phyloP scores from a whole-genome alignment of 163 green algal genomes.

The Picocystis sp. region DNA sequence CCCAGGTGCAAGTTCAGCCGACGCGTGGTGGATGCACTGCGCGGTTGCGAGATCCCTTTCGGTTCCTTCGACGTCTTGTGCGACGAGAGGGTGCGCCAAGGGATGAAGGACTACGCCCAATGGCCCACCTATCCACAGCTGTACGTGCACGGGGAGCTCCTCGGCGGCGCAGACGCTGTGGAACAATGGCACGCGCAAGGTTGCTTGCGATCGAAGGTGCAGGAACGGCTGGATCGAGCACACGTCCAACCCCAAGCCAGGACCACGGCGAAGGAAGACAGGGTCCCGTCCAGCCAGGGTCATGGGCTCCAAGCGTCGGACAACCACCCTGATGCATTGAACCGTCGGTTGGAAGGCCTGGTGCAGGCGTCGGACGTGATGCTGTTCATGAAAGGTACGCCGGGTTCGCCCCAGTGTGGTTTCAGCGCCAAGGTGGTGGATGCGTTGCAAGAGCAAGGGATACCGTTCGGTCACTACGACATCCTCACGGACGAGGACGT shows the following conservation, averaged over 20 bases:
- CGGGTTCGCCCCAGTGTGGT: constrained; percentile 57
- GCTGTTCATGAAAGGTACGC: constrained; percentile 91
- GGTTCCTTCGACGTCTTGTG: constrained; percentile 16
- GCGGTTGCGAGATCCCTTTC: neutral
- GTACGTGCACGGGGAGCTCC: constrained; percentile 46
- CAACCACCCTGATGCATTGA: neutral
- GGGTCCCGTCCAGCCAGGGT: too few species aligned
- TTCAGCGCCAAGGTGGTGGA: constrained; percentile 66
- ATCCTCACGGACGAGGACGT: constrained; percentile 61
- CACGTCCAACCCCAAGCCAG: too few species aligned
- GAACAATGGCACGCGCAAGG: constrained; percentile 1
- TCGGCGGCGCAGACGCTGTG: constrained; percentile 64
- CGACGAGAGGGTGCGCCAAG: constrained; percentile 24
- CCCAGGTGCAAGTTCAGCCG: constrained; percentile 5
- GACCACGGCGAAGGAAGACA: too few species aligned
- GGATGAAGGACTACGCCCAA: constrained; percentile 46
- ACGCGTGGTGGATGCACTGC: neutral
- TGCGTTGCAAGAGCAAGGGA: constrained; percentile 21
- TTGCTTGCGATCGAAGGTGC: neutral
- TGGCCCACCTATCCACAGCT: constrained; percentile 66
- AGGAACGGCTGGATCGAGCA: too few species aligned
- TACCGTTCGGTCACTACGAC: constrained; percentile 63
- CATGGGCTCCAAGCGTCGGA: too few species aligned
- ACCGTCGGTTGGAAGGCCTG: neutral
- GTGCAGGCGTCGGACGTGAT: constrained; percentile 31